Evolutionary conservation across 139 green algal species (phyloP).

Genomic region (Volvox africanus): DNA sequence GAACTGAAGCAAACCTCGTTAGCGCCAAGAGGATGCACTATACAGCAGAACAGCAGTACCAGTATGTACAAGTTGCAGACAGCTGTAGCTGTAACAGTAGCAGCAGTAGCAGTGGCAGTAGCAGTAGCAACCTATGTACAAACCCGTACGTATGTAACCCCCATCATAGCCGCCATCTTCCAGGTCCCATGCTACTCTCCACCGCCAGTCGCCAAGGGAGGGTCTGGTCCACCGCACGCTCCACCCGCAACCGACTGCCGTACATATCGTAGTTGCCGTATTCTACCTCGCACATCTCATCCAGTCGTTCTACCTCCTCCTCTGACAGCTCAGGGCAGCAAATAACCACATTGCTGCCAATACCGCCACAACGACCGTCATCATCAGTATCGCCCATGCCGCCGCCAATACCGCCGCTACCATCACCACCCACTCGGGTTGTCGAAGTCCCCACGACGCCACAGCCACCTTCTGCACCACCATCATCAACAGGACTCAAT

Average conservation of each 20-base stretch:
- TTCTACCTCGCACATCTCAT: background rate
- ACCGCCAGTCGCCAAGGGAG: slow-evolving; percentile 18
- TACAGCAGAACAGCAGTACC: too few species aligned
- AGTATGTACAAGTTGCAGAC: too few species aligned
- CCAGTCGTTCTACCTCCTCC: background rate
- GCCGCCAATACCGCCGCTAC: background rate
- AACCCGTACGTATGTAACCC: too few species aligned
- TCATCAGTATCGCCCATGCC: too few species aligned
- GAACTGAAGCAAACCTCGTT: too few species aligned
- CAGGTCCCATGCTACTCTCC: background rate
- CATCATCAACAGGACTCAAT: too few species aligned
- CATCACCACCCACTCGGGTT: background rate
- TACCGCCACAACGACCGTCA: background rate
- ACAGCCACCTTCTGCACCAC: too few species aligned
- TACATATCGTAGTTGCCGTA: slow-evolving; percentile 16
- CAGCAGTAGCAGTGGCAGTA: too few species aligned
- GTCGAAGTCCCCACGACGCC: background rate
- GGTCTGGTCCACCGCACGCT: background rate
- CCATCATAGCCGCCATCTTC: slow-evolving; percentile 13
- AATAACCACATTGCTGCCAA: background rate
- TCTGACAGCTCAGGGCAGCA: slow-evolving; percentile 30
- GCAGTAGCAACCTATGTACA: too few species aligned
- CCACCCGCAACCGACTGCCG: slow-evolving; percentile 23
- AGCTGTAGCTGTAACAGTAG: too few species aligned
- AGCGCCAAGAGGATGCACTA: too few species aligned